Evolutionary conservation across 495 filamentous ascomycete species (phyloP), one percentile per base, ranked within the genome.

Genomic region (Penicillium arizonense): DNA sequence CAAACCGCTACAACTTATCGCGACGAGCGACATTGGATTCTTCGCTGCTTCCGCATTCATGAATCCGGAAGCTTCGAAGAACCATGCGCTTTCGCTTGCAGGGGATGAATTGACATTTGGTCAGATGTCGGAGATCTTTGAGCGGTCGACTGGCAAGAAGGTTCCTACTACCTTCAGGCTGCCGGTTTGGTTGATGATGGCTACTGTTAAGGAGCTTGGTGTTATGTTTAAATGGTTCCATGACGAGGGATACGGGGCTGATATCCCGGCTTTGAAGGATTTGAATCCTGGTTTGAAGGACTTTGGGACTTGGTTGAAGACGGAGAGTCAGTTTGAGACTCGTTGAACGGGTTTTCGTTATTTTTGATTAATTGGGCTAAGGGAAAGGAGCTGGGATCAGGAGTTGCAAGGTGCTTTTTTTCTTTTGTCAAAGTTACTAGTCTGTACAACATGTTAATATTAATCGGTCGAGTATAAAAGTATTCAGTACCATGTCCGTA

Each of bases 151-250:
- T 0, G 82, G 82, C 3, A 57, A 66, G 41, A 52, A 71, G 37
- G 46, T 85, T 24, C 82, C 82, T 13, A 67, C 73, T 39, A 79
- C 79, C 0, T 85, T 70, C 57, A 55, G 59, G 0, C 44, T 81
- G 8, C 47, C 77, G 0, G 71, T 69, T 1, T 69, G 47, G 42
- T 46, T 66, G 1, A 44, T 77, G 35, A 57, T 82, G 70, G 75
- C 68, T 63, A 52, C 64, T 40, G 60, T 85, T 4, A 73, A 64
- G 47, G 82, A 90, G 7, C 21, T 87, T 14, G 76, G 76, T 0
- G 52, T 52, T 2, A 90, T 90, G 85, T 83, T 88, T 51, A 59
- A 61, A 32, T 90, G 78, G 74, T 88, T 90, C 49, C 69, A 78
- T 57, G 74, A 78, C 38, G 72, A 78, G 41, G 86, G 85, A 1